phyloP scores from a whole-genome alignment of 2,329 filamentous ascomycete genomes.

The Epichloe uncinata region DNA sequence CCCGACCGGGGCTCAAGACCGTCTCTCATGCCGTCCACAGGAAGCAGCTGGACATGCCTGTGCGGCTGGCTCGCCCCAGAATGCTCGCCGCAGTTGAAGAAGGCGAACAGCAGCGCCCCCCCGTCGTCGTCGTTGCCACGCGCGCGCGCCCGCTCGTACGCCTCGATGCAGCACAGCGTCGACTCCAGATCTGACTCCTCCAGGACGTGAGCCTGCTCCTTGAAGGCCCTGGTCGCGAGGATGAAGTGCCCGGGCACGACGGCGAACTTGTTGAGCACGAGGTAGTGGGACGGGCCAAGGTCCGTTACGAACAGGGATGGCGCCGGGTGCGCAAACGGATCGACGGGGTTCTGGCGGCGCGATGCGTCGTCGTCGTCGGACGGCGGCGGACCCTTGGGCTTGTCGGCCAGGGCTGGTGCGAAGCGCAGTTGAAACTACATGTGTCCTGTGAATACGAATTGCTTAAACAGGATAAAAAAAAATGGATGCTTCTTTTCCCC shows the following conservation, averaged over 20 bases:
- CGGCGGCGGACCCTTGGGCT: conserved; percentile 35
- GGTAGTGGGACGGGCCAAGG: conserved; percentile 41
- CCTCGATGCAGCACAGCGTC: conserved; percentile 46
- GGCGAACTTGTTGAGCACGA: conserved; percentile 66
- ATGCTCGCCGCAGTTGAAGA: conserved; percentile 57
- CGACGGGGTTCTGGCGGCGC: conserved; percentile 28
- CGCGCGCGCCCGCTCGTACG: conserved; percentile 27
- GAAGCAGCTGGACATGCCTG: conserved; percentile 58
- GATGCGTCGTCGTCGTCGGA: conserved; percentile 11
- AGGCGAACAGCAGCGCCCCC: conserved; percentile 41
- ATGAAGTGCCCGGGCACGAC: conserved; percentile 61
- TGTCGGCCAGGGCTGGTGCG: conserved; percentile 54
- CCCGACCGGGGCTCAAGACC: conserved; percentile 24
- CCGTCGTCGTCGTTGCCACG: conserved; percentile 13
- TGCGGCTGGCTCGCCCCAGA: conserved; percentile 62
- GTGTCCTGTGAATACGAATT: background rate
- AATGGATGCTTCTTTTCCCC: background rate
- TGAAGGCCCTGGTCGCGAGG: conserved; percentile 49
- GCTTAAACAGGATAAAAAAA: too few species aligned
- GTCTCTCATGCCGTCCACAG: conserved; percentile 47
- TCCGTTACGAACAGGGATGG: conserved; percentile 37
- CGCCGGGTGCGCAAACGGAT: conserved; percentile 53
- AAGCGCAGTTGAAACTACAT: conserved; percentile 58
- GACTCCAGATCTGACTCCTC: conserved; percentile 46
- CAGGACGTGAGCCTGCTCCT: conserved; percentile 51